A percentile compares a stretch with the other conserved stretches of the same genome.
phyloP scores from a whole-genome alignment of 2,329 filamentous ascomycete genomes.

The Verticillium longisporum region DNA sequence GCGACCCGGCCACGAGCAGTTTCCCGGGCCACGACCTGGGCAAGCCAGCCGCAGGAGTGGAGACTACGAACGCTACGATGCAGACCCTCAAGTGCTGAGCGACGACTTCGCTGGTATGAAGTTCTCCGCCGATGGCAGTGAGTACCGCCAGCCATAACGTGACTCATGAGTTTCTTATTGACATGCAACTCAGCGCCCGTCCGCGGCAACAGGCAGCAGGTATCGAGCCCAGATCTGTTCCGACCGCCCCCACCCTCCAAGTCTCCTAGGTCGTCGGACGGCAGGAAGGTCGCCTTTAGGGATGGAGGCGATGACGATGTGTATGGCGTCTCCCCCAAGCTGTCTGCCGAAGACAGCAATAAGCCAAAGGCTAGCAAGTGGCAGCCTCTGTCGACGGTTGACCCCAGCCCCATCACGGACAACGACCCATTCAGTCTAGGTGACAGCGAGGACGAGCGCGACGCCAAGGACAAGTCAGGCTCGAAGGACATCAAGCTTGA shows the following conservation, averaged over 20 bases:
- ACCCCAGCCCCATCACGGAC: constrained; percentile 54
- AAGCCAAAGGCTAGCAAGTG: constrained; percentile 80
- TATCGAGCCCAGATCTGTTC: constrained; percentile 75
- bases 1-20: constrained; percentile 20
- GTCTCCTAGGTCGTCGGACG: constrained; percentile 41
- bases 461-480: constrained; percentile 57
- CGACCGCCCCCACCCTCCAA: constrained; percentile 53
- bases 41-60: constrained; percentile 66
- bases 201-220: constrained; percentile 49
- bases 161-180: constrained; percentile 8
- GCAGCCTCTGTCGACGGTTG: constrained; percentile 84
- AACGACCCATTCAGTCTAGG: constrained; percentile 96
- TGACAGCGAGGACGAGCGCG: constrained; percentile 89
- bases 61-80: constrained; percentile 89
- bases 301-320: constrained; percentile 66
- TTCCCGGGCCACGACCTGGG: constrained; percentile 40
- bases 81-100: constrained; percentile 81
- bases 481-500: constrained; percentile 44
- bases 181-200: constrained; percentile 38
- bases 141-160: constrained; percentile 19
- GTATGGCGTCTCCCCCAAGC: constrained; percentile 59
- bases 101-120: constrained; percentile 79
- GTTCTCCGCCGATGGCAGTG: constrained; percentile 56
- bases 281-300: constrained; percentile 50
- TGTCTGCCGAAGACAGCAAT: constrained; percentile 42